Conservation (phyloP, 2,329 filamentous ascomycete species). For the Colletotrichum nymphaeae region DNA sequence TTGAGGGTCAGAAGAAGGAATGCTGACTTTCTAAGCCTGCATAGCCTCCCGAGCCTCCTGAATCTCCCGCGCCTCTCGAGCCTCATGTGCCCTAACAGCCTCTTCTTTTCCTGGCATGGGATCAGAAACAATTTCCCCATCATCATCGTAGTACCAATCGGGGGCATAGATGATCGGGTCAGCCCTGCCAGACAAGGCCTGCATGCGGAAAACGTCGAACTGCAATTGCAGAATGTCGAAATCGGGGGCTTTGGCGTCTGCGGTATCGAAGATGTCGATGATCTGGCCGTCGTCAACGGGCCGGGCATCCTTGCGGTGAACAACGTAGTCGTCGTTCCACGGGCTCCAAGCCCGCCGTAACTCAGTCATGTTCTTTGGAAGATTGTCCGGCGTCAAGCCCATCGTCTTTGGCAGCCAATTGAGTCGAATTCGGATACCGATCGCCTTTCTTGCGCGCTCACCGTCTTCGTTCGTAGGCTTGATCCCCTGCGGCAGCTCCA, state of each 20-base stretch:
- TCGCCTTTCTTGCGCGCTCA: background rate
- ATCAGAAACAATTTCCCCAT: too few relatives aligned
- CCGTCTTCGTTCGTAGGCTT: background rate
- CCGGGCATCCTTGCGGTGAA: background rate
- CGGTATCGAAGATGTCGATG: background rate
- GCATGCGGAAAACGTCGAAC: background rate
- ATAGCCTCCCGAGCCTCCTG: too few relatives aligned
- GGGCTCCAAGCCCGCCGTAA: background rate
- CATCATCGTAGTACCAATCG: background rate
- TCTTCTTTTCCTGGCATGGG: background rate
- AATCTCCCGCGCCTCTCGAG: background rate
- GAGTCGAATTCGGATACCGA: background rate
- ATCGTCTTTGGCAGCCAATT: fast-evolving
- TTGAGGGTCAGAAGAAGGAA: too few relatives aligned
- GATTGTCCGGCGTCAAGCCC: background rate
- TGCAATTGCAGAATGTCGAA: background rate
- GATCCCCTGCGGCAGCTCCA: background rate
- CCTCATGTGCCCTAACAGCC: background rate
- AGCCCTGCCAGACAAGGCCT: background rate
- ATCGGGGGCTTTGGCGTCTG: background rate
- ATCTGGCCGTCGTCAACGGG: background rate
- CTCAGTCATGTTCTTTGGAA: background rate
- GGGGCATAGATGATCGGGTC: background rate
- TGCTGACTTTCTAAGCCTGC: too few relatives aligned
- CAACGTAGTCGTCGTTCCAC: background rate